These are phyloP conservation scores for Croton setiger DNA, from an alignment of 441 rosid species.

Conservation along the genomic window DNA sequence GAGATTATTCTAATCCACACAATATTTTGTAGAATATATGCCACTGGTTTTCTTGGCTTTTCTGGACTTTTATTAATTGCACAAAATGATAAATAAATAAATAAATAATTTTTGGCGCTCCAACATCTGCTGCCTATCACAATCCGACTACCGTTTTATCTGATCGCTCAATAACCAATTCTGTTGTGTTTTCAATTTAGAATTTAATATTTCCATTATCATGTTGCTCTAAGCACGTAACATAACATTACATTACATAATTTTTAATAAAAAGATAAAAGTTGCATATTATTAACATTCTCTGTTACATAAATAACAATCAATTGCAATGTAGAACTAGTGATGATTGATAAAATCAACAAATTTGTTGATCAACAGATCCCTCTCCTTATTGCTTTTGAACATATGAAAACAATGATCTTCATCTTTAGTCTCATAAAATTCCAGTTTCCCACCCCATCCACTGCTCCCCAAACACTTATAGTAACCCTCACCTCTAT, in stretches of 20 bases:
- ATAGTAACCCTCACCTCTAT: slow-evolving; percentile 32
- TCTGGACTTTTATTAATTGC: no score
- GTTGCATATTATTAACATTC: no score
- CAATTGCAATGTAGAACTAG: no score
- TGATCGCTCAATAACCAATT: background rate
- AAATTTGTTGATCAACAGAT: slow-evolving; percentile 27
- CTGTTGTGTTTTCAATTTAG: background rate
- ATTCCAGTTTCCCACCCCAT: slow-evolving; percentile 33
- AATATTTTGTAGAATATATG: slow-evolving; percentile 28
- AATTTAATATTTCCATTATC: no score
- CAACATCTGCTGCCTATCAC: background rate
- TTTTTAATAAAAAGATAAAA: no score
- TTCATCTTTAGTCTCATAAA: slow-evolving; percentile 34
- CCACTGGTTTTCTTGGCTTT: slow-evolving; percentile 38
- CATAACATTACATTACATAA: no score
- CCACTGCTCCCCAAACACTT: slow-evolving; percentile 25
- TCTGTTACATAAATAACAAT: no score
- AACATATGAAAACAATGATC: slow-evolving; percentile 38
- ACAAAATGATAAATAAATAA: background rate
- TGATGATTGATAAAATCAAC: slow-evolving; percentile 30
- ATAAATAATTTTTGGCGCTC: slow-evolving; percentile 12
- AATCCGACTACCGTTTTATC: background rate
- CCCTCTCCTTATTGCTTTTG: slow-evolving; percentile 14
- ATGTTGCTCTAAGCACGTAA: no score
- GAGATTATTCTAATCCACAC: slow-evolving; percentile 43